phyloP scores from a whole-genome alignment of 2,329 filamentous ascomycete species.

The Botrytis medusae region DNA sequence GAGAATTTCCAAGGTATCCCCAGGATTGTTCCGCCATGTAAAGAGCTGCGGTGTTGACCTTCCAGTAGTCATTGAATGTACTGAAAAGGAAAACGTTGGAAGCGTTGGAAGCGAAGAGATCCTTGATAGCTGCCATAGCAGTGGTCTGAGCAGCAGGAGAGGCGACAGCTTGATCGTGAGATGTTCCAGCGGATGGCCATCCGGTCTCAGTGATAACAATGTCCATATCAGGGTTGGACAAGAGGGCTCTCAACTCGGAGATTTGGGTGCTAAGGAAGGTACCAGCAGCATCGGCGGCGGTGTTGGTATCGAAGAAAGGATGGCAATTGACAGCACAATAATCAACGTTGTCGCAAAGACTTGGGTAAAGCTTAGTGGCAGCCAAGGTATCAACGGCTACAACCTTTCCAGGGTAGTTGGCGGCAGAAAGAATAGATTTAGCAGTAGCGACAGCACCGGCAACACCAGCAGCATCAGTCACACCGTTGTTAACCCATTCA shows the following conservation, averaged over 20 bases:
- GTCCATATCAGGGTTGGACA: conserved; percentile 51
- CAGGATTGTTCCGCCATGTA: conserved; percentile 76
- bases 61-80: conserved; percentile 80
- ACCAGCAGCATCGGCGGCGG: conserved; percentile 61
- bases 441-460: conserved; percentile 58
- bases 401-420: conserved; percentile 70
- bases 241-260: conserved; percentile 44
- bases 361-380: conserved; percentile 63
- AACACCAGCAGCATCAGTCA: conserved; percentile 54
- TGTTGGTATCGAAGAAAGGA: conserved; percentile 74
- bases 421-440: conserved; percentile 55
- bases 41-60: conserved; percentile 59
- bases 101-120: conserved; percentile 52
- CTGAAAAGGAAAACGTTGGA: conserved; percentile 69
- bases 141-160: conserved; percentile 62
- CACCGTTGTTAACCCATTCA: conserved; percentile 69
- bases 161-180: conserved; percentile 69
- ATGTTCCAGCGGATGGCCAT: conserved; percentile 70
- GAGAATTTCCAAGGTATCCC: conserved; percentile 55
- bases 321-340: conserved; percentile 82
- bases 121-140: conserved; percentile 65
- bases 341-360: conserved; percentile 66
- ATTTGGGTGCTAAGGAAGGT: conserved; percentile 63
- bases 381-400: conserved; percentile 80
- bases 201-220: conserved; percentile 80